phyloP scores from a whole-genome alignment of 1,284 basidiomycete genomes.

The Apiotrichum porosum region DNA sequence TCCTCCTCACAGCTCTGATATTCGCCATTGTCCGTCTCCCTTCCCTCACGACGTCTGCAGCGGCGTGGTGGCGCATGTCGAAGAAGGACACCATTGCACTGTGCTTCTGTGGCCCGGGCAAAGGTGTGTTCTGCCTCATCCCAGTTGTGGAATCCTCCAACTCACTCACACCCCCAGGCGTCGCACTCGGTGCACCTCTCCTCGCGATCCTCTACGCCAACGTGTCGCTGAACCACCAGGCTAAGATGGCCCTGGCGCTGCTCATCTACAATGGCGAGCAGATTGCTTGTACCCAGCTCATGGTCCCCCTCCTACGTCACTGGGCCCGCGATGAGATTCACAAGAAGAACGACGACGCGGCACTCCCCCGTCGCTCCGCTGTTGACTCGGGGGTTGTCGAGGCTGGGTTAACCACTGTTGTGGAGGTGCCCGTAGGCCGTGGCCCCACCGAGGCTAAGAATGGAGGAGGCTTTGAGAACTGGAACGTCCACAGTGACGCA shows the following conservation, averaged over 20 bases:
- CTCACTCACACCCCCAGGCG: background rate
- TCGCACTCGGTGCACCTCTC: slow-evolving; percentile 22
- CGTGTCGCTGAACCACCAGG: background rate
- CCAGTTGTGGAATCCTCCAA: too few species aligned
- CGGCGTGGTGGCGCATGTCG: slow-evolving; percentile 15
- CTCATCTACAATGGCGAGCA: slow-evolving; percentile 13
- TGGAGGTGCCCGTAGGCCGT: too few species aligned
- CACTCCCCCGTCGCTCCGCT: too few species aligned
- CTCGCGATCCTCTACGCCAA: slow-evolving; percentile 21
- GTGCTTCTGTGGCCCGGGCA: slow-evolving; percentile 24
- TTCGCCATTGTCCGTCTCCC: slow-evolving; percentile 30
- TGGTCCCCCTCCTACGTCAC: slow-evolving; percentile 2
- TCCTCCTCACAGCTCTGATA: slow-evolving; percentile 27
- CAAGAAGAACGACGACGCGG: background rate
- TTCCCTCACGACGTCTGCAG: background rate
- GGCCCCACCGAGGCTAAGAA: too few species aligned
- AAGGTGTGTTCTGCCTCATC: slow-evolving; percentile 2
- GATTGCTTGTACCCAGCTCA: slow-evolving; percentile 2
- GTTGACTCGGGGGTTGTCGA: too few species aligned
- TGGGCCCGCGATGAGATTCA: slow-evolving; percentile 10
- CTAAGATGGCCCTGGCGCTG: slow-evolving; percentile 5
- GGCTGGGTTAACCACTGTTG: too few species aligned
- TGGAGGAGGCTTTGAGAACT: too few species aligned
- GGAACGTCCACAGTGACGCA: too few species aligned
- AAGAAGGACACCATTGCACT: slow-evolving; percentile 21